These are phyloP conservation scores for Parachlorella kessleri DNA, from an alignment of 139 green algal species.

Conservation along the genomic window DNA sequence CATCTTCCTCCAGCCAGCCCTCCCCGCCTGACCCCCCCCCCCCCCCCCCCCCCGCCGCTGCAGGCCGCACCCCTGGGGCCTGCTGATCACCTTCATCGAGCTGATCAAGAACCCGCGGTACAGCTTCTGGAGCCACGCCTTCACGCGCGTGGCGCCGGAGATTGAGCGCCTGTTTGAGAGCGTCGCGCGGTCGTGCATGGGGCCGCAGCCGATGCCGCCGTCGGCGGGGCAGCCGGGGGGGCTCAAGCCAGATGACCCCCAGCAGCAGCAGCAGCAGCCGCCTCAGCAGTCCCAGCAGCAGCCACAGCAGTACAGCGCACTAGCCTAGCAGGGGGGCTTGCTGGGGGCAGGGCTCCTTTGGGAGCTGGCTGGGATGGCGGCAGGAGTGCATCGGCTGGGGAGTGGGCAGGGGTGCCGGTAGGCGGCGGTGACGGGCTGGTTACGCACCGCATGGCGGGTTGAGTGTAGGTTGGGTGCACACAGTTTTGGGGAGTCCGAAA, in stretches of 20 bases:
- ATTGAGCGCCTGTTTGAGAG: constrained; percentile 97
- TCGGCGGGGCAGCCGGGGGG: not conserved
- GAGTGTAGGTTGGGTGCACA: too few species aligned
- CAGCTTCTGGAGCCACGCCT: constrained; percentile 95
- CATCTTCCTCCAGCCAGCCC: constrained; percentile 54
- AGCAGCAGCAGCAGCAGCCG: not conserved
- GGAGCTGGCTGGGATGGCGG: not conserved
- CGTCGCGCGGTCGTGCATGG: constrained; percentile 81
- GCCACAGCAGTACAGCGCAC: not conserved
- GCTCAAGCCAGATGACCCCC: not conserved
- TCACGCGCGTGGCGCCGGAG: constrained; percentile 93
- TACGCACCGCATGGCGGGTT: too few species aligned
- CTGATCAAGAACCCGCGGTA: constrained; percentile 99
- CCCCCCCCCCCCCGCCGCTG: not conserved
- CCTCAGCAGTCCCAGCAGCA: not conserved
- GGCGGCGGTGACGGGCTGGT: too few species aligned
- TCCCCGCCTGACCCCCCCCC: not conserved
- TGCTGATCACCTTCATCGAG: constrained; percentile 99
- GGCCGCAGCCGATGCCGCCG: not conserved
- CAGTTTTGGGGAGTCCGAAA: too few species aligned
- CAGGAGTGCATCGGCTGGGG: too few species aligned
- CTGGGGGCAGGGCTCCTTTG: too few species aligned
- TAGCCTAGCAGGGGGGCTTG: not conserved
- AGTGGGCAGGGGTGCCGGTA: too few species aligned
- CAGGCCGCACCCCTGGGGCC: constrained; percentile 85